phyloP scores from a whole-genome alignment of 2,329 filamentous ascomycete species.

The Aspergillus neotritici region DNA sequence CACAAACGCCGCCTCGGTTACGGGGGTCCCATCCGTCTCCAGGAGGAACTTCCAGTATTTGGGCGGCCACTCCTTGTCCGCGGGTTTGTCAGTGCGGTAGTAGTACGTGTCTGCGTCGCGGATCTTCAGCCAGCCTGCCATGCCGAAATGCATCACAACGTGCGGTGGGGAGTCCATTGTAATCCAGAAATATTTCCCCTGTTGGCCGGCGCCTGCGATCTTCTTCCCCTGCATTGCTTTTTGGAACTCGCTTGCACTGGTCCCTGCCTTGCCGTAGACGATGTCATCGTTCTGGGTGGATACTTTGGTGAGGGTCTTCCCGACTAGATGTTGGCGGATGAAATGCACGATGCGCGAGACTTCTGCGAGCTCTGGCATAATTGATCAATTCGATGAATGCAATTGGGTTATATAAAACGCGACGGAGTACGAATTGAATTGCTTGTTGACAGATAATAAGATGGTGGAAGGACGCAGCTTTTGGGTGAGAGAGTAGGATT shows the following conservation, averaged over 20 bases:
- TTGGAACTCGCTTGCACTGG: slow-evolving; percentile 67
- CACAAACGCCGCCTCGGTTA: slow-evolving; percentile 69
- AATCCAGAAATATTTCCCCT: slow-evolving; percentile 97
- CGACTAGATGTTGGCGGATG: slow-evolving; percentile 74
- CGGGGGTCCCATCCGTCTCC: slow-evolving; percentile 57
- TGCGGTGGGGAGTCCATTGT: slow-evolving; percentile 74
- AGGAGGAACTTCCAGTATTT: slow-evolving; percentile 84
- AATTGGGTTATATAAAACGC: not conserved
- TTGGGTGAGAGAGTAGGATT: too few relatives aligned
- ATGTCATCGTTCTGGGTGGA: slow-evolving; percentile 71
- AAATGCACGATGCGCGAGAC: slow-evolving; percentile 83
- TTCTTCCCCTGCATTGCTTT: slow-evolving; percentile 69
- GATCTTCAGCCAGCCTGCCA: slow-evolving; percentile 81
- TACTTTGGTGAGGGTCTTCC: slow-evolving; percentile 68
- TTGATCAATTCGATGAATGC: slow-evolving; percentile 1
- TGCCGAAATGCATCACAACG: slow-evolving; percentile 80
- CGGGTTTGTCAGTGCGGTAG: slow-evolving; percentile 60
- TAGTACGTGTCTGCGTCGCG: slow-evolving; percentile 70
- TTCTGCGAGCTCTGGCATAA: slow-evolving; percentile 50
- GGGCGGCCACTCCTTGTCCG: slow-evolving; percentile 73
- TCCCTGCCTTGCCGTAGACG: slow-evolving; percentile 87
- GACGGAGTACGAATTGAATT: not conserved
- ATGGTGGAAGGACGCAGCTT: too few relatives aligned
- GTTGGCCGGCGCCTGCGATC: slow-evolving; percentile 65
- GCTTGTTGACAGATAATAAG: slow-evolving; percentile 1